Percentiles rank a stretch among this genome's conserved stretches.
These are phyloP conservation scores for Salmacisia buchloeana DNA, from an alignment of 1,284 basidiomycete species.

Conservation along the genomic window DNA sequence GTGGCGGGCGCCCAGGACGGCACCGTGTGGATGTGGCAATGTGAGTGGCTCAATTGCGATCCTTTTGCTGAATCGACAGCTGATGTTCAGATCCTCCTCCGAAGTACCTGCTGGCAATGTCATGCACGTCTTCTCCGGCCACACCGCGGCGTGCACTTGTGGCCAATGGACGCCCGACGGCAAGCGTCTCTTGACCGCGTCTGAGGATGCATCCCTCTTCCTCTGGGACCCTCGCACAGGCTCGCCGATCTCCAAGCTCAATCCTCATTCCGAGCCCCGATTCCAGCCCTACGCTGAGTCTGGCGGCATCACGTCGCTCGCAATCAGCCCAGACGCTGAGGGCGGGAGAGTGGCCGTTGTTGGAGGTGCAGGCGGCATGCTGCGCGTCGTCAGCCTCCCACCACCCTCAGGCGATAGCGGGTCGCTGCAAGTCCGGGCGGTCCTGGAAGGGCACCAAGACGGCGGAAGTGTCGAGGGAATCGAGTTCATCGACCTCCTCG, in stretches of 20 bases:
- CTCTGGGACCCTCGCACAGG: conserved; percentile 85
- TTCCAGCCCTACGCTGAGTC: conserved; percentile 52
- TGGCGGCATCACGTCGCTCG: conserved; percentile 77
- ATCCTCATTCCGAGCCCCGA: conserved; percentile 52
- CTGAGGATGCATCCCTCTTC: conserved; percentile 75
- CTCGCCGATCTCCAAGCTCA: conserved; percentile 72
- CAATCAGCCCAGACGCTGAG: conserved; percentile 62
- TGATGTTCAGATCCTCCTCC: no score
- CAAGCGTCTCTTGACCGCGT: conserved; percentile 71
- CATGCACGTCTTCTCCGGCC: conserved; percentile 92
- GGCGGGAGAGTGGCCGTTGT: conserved; percentile 66
- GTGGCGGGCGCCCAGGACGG: conserved; percentile 88
- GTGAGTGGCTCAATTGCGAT: no score
- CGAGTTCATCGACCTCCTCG: conserved; percentile 73
- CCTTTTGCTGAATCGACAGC: no score
- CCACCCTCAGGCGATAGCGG: conserved; percentile 54
- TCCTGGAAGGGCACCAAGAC: conserved; percentile 75
- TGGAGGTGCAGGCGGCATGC: conserved; percentile 73
- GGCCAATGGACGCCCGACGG: conserved; percentile 87
- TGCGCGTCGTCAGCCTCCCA: conserved; percentile 76
- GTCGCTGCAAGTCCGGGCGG: conserved; percentile 68
- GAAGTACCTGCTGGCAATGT: conserved; percentile 84
- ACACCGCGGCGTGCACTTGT: conserved; percentile 75
- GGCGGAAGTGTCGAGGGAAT: conserved; percentile 86
- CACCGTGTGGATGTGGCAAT: conserved; percentile 96